A percentile compares a stretch with the other conserved stretches of the same genome.
Evolutionary conservation across 331 rosid genomes (phyloP).

Genomic region (Arachis monticola): DNA sequence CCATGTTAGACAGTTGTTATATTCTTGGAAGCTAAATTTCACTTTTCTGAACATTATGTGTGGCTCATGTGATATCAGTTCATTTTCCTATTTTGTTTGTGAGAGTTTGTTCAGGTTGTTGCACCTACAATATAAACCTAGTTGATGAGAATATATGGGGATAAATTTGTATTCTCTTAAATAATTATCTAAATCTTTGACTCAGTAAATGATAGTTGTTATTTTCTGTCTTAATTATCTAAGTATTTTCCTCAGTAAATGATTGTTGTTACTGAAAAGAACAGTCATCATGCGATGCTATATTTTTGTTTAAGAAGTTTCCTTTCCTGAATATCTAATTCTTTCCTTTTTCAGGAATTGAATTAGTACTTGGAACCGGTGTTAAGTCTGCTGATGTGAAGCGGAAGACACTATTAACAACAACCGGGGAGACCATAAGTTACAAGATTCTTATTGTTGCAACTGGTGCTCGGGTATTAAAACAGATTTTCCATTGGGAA

Average conservation of each 20-base stretch:
- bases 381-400: conserved; percentile 93
- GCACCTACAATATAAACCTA: conserved; percentile 4
- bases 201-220: conserved; percentile 1
- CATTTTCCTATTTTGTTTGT: background rate
- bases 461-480: conserved; percentile 99
- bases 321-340: conserved; percentile 36
- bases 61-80: background rate
- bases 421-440: conserved; percentile 96
- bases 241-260: conserved; percentile 14
- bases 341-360: conserved; percentile 65
- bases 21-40: conserved; percentile 10
- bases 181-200: conserved; percentile 26
- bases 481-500: conserved; percentile 46
- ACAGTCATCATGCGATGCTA: background rate
- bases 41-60: conserved; percentile 5
- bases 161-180: conserved; percentile 16
- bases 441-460: conserved; percentile 92
- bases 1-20: background rate
- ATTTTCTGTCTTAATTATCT: conserved; percentile 24
- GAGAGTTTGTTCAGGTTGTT: conserved; percentile 23
- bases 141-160: background rate
- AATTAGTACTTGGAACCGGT: conserved; percentile 91
- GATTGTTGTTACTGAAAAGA: conserved; percentile 21
- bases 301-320: conserved; percentile 5
- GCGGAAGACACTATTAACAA: conserved; percentile 85